Evolutionary conservation across 495 filamentous ascomycete species (phyloP).

Genomic region (Aspergillus incahuasiensis): DNA sequence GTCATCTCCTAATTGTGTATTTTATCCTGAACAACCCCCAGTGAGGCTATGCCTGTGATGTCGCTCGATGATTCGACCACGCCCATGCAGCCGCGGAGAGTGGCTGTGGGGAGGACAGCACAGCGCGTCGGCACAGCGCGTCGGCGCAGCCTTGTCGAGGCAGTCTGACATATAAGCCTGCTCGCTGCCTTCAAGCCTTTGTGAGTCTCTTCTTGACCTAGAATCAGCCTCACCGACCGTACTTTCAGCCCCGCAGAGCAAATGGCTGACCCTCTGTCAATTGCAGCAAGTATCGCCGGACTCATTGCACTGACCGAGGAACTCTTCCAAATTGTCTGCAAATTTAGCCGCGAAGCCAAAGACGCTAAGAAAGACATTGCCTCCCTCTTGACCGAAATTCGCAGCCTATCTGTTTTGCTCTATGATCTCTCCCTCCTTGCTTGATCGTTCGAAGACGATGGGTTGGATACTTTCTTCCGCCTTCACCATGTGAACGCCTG

Average conservation of each 20-base stretch:
- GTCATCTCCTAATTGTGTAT: too few relatives aligned
- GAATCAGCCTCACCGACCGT: too few relatives aligned
- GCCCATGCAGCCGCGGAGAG: too few relatives aligned
- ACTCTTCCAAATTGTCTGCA: neutral
- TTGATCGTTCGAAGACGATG: neutral
- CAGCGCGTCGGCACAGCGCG: too few relatives aligned
- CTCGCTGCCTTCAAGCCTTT: too few relatives aligned
- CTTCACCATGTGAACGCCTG: neutral
- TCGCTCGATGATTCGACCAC: too few relatives aligned
- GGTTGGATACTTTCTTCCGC: neutral
- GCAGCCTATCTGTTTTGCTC: neutral
- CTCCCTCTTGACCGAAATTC: neutral
- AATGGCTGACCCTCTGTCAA: slow-evolving; percentile 5
- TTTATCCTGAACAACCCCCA: too few relatives aligned
- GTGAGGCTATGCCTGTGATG: too few relatives aligned
- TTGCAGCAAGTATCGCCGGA: neutral
- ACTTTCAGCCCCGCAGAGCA: neutral
- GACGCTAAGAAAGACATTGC: neutral
- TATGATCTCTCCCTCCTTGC: neutral
- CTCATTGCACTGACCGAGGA: neutral
- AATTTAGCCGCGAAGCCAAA: neutral
- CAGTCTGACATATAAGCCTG: too few relatives aligned
- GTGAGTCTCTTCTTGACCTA: too few relatives aligned
- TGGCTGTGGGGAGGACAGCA: too few relatives aligned
- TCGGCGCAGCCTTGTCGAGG: too few relatives aligned